Evolutionary conservation across 192 early-diverging fungal genomes (phyloP), one percentile per base, ranked within the genome.

Genomic region (Coemansia erecta): DNA sequence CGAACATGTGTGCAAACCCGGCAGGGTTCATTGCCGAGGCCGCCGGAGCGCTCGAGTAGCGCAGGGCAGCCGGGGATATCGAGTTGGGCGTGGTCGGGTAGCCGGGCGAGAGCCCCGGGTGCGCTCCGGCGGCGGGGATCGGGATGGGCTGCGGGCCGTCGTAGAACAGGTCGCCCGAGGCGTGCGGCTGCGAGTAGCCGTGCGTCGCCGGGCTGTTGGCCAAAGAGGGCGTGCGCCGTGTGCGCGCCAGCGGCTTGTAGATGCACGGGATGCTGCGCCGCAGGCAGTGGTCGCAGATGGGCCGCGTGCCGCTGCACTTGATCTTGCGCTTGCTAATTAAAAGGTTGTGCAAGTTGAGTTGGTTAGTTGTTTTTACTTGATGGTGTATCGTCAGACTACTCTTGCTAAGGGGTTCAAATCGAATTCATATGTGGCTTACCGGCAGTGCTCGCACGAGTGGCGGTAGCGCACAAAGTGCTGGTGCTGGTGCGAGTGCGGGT

Each of bases 401-500:
- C n/a, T n/a, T n/a, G n/a, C n/a, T n/a, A n/a, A n/a, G n/a, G n/a
- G n/a, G n/a, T n/a, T n/a, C n/a, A n/a, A n/a, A n/a, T n/a, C n/a
- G n/a, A n/a, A 22, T 18, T 15, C 15, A 44, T 22, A 37, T 53
- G 2, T n/a, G 15, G 18, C 51, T 50, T 75, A 64, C 72, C 72
- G 53, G 60, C 75, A 78, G 60, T 78, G 64, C 21, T 78, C 75
- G 55, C 75, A 78, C 15, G 75, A 78, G 66, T 78, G 75, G 41
- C 75, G 65, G 49, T 65, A 72, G 13, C 75, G 65, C 14, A 78
- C 53, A 12, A 69, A 35, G 33, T 71, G 59, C 44, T 28, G 33
- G 12, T 55, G 58, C 24, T 45, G 21, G 13, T 22, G 59, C n/a
- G n/a, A n/a, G n/a, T n/a, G n/a, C n/a, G n/a, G n/a, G 51, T n/a